Evolutionary conservation across 2,329 filamentous ascomycete species (phyloP).

Genomic region (Exophiala dermatitidis): DNA sequence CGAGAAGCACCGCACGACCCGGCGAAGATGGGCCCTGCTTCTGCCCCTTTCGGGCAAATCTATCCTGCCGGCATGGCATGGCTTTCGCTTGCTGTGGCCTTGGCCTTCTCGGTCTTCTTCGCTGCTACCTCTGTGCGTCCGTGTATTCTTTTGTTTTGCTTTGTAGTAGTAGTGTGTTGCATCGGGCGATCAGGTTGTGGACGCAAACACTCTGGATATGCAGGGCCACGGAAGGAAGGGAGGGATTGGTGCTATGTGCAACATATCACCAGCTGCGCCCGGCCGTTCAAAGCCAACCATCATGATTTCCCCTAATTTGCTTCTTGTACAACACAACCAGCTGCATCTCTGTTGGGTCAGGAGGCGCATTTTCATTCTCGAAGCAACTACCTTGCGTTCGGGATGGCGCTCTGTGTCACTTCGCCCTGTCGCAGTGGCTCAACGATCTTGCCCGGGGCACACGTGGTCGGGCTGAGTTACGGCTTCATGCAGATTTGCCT

Average conservation of each 20-base stretch:
- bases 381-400: conserved; percentile 1
- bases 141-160: not conserved
- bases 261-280: not conserved
- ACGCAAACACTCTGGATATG: not conserved
- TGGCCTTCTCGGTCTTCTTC: not conserved
- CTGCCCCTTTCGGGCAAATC: conserved; percentile 20
- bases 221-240: not conserved
- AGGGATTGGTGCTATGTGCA: not conserved
- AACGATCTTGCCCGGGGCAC: not conserved
- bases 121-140: not conserved
- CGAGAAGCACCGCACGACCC: not conserved
- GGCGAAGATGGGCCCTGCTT: not conserved
- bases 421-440: not conserved
- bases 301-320: not conserved
- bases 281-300: not conserved
- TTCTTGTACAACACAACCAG: not conserved
- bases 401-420: not conserved
- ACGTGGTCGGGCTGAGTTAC: conserved; percentile 3
- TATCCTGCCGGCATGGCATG: conserved; percentile 5
- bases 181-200: not conserved
- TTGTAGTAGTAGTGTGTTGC: too few relatives aligned
- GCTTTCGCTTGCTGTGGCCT: not conserved
- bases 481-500: conserved; percentile 7
- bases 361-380: conserved; percentile 2
- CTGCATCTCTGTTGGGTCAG: not conserved